Base-by-base conservation (phyloP, 2,329 filamentous ascomycete species). In the Trichophyton rubrum region DNA sequence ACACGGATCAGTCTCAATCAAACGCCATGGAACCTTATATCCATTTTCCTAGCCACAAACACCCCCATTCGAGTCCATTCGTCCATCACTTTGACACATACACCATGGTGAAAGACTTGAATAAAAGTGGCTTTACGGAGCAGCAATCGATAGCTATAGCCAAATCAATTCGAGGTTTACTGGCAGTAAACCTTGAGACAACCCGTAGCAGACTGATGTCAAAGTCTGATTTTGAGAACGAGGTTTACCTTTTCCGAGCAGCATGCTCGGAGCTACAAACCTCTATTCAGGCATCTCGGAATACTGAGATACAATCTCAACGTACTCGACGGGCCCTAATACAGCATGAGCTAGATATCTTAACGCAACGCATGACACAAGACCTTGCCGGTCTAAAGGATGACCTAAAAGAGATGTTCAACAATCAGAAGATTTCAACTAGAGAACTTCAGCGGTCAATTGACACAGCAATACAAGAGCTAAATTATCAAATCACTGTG, bases 31-130 rank as follows among this genome's bases (percentile, higher is more conserved):
- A 47, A 13, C 41, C 56, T 17, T 38, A 59, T 22, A 38, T 41
- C 6, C 33, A 47, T 24, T 13, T 4, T 9, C n/a, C 3, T 40
- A 24, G 33, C 13, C 40, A 59, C 38, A 47, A 59, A 13, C 41
- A 15, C 27, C 56, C 38, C 9, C 40, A 75, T 63, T 67, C 82
- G 88, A 56, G 38, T 2, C 61, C 61, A 0, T 95, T 96, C 70
- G 85, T 96, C 38, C 93, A 99, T 75, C 90, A 97, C 75, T 99
- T 99, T 74, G 92, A 99, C 75, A 96, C 87, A 24, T 99, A 93
- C 74, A 86, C 85, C 13, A 82, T 97, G 3, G 93, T 97, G 15
- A 87, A 87, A 69, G 84, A 89, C 67, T 83, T 99, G 15, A 81
- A 85, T 17, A 76, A 75, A 0, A 85, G 85, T 11, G 87, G 87